Percentiles rank a stretch among this genome's conserved stretches.
These are phyloP conservation scores for Yamadazyma epiphylla DNA, from an alignment of 1,139 yeast species.

Conservation along the genomic window DNA sequence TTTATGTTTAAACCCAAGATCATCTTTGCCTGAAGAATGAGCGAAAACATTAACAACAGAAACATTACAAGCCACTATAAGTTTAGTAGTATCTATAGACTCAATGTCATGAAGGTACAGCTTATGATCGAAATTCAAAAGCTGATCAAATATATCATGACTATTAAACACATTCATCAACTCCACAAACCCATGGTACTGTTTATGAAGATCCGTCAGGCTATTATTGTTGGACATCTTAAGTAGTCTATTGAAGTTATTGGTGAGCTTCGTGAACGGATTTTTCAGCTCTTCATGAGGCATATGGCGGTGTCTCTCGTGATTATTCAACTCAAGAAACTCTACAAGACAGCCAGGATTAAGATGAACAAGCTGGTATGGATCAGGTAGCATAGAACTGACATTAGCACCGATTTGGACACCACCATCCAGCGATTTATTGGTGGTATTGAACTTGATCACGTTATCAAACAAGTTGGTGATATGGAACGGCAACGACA, in stretches of 20 bases:
- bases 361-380: constrained; percentile 47
- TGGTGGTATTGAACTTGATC: constrained; percentile 16
- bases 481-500: constrained; percentile 40
- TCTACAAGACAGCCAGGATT: constrained; percentile 52
- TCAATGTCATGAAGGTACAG: constrained; percentile 19
- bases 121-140: constrained; percentile 23
- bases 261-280: constrained; percentile 32
- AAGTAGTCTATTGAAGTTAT: constrained; percentile 29
- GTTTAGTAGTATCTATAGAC: constrained; percentile 9
- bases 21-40: too few relatives aligned
- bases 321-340: constrained; percentile 16
- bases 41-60: constrained; percentile 36
- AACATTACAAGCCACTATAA: constrained; percentile 33
- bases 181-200: constrained; percentile 2
- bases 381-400: constrained; percentile 51
- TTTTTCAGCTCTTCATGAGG: constrained; percentile 15
- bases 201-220: constrained; percentile 1
- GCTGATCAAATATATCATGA: constrained; percentile 2
- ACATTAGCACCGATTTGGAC: constrained; percentile 54
- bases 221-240: constrained; percentile 10
- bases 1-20: constrained; percentile 19
- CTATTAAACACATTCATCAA: constrained; percentile 1
- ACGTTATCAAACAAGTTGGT: constrained; percentile 27
- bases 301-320: constrained; percentile 6
- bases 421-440: constrained; percentile 41